Evolutionary conservation across 495 filamentous ascomycete genomes (phyloP), one percentile per base, ranked within the genome.

Genomic region (Rusavskia elegans): DNA sequence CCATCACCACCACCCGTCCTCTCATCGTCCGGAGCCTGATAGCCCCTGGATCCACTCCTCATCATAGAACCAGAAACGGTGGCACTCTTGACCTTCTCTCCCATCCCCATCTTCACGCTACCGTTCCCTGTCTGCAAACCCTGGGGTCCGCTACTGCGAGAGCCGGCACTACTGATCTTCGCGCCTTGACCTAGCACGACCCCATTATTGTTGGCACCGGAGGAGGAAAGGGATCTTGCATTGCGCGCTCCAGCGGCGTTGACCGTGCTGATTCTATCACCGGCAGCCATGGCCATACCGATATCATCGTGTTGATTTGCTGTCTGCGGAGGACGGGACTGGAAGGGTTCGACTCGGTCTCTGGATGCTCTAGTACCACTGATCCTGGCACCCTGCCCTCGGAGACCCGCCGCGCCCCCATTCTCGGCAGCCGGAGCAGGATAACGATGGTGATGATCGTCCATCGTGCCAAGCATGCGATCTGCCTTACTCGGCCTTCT

Each of bases 401-500:
- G 25, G 25, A 27, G 25, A 48, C 45, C 16, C 5, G 13, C 21
- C 8, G 13, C 20, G 45, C 16, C 45, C 19, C 23, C 45, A 35
- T 27, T 17, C 30, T 2, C 23, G 9, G 30, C n/a, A 25, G 23
- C 45, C n/a, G 17, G 45, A 17, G 30, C 30, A 13, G 48, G 30
- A 17, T 27, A 27, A 2, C 25, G 25, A 4, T 27, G 25, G 4
- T 23, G 30, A 50, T 21, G 4, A 37, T 20, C 17, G 37, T 39
- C 25, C 19, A 23, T 48, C 6, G 49, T 49, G 17, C 58, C 58
- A 1, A 58, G 48, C 52, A 60, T 58, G 27, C 55, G 50, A 20
- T 58, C 53, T 19, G 52, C 50, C 38, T 60, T 60, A 25, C 55
- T 58, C 0, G 44, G 55, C 40, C 50, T 55, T 2, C 53, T 44